Conservation (phyloP, 768 basidiomycete species). For the Lactarius quietus region DNA sequence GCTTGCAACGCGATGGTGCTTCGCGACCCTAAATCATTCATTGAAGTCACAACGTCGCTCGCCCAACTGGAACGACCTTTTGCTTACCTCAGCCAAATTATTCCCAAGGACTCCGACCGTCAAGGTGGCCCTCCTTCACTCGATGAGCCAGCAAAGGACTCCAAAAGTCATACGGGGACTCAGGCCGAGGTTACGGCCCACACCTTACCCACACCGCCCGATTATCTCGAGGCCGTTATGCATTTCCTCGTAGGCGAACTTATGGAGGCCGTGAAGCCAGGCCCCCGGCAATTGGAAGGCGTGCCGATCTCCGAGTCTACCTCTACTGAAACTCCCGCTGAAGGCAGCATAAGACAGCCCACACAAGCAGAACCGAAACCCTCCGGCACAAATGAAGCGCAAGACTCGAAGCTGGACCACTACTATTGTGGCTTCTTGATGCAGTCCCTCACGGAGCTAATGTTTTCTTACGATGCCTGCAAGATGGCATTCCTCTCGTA, state of each 20-base stretch:
- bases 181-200: slow-evolving; percentile 28
- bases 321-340: slow-evolving; percentile 2
- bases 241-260: slow-evolving; percentile 74
- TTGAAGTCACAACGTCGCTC: slow-evolving; percentile 64
- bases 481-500: slow-evolving; percentile 85
- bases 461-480: slow-evolving; percentile 91
- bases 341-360: not conserved
- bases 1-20: slow-evolving; percentile 75
- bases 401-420: slow-evolving; percentile 30
- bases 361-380: slow-evolving; percentile 4
- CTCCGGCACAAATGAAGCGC: not conserved
- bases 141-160: slow-evolving; percentile 27
- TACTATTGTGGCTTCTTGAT: slow-evolving; percentile 79
- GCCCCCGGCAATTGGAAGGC: slow-evolving; percentile 10
- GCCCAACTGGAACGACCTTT: slow-evolving; percentile 73
- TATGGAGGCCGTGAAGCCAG: slow-evolving; percentile 49
- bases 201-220: slow-evolving; percentile 32
- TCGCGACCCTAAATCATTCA: slow-evolving; percentile 73
- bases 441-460: slow-evolving; percentile 86
- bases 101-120: slow-evolving; percentile 27
- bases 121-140: slow-evolving; percentile 5
- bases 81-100: slow-evolving; percentile 30
- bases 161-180: slow-evolving; percentile 9
- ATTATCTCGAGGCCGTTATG: slow-evolving; percentile 55
- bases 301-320: slow-evolving; percentile 5